These are phyloP conservation scores for Macroventuria anomochaeta DNA, from an alignment of 2,329 filamentous ascomycete genomes.

Conservation along the genomic window DNA sequence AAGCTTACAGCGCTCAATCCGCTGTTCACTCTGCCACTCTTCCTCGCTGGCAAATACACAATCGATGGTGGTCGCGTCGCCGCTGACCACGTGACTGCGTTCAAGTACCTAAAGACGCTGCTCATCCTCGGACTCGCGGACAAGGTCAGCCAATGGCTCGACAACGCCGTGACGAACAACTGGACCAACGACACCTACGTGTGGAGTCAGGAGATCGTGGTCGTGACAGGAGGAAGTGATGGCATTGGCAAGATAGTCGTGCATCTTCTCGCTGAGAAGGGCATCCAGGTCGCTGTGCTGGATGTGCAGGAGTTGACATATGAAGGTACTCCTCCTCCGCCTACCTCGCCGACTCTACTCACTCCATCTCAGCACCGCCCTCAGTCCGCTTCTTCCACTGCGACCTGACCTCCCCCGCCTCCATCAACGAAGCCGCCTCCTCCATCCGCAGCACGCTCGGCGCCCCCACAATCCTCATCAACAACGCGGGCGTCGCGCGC, in stretches of 20 bases:
- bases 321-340: slow-evolving; percentile 38
- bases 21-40: slow-evolving; percentile 66
- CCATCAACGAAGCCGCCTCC: slow-evolving; percentile 60
- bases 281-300: slow-evolving; percentile 72
- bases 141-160: slow-evolving; percentile 60
- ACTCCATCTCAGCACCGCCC: slow-evolving; percentile 47
- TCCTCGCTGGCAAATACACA: slow-evolving; percentile 70
- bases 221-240: slow-evolving; percentile 76
- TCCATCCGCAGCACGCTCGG: slow-evolving; percentile 64
- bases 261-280: slow-evolving; percentile 67
- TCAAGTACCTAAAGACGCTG: slow-evolving; percentile 61
- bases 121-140: slow-evolving; percentile 61
- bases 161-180: slow-evolving; percentile 58
- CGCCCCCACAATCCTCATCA: slow-evolving; percentile 72
- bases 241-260: slow-evolving; percentile 75
- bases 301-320: slow-evolving; percentile 71
- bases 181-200: slow-evolving; percentile 63
- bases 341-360: neutral
- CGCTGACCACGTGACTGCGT: slow-evolving; percentile 56
- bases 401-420: slow-evolving; percentile 68
- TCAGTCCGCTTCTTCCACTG: slow-evolving; percentile 73
- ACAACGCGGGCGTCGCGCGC: slow-evolving; percentile 71
- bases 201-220: slow-evolving; percentile 72
- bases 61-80: slow-evolving; percentile 64
- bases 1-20: slow-evolving; percentile 70